Conservation (phyloP, 2,329 filamentous ascomycete genomes). For the Seiridium cupressi region DNA sequence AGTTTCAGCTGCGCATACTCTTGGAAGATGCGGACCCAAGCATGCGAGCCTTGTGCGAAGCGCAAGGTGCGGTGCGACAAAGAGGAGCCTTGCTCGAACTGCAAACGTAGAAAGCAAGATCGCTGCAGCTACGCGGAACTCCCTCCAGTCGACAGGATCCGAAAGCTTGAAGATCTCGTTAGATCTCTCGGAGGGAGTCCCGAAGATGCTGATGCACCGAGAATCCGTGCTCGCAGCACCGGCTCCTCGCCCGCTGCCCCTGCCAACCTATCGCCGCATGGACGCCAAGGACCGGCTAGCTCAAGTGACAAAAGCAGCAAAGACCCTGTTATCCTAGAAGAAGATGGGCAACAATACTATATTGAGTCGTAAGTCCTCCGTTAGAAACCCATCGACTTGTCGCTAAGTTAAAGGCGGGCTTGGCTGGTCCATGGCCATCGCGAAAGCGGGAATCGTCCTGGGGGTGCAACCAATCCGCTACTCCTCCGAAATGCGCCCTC, state of each 20-base stretch:
- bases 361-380: not conserved
- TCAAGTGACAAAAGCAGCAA: not conserved
- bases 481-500: not conserved
- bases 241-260: too few species aligned
- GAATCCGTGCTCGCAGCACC: not conserved
- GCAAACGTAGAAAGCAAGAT: slow-evolving; percentile 6
- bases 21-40: not conserved
- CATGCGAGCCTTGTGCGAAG: slow-evolving; percentile 6
- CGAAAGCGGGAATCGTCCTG: not conserved
- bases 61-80: slow-evolving; percentile 10
- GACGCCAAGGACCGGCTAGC: not conserved
- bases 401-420: not conserved
- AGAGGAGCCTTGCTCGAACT: slow-evolving; percentile 7
- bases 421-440: not conserved
- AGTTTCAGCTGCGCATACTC: not conserved
- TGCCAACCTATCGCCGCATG: not conserved
- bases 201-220: not conserved
- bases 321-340: not conserved
- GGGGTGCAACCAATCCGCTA: not conserved
- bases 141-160: not conserved
- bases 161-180: not conserved
- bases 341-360: slow-evolving; percentile 1
- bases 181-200: not conserved
- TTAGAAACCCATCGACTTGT: too few species aligned
- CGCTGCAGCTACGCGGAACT: slow-evolving; percentile 3